These are phyloP conservation scores for Nicotiana benthamiana DNA, from an alignment of 257 asterid species.

Conservation along the genomic window DNA sequence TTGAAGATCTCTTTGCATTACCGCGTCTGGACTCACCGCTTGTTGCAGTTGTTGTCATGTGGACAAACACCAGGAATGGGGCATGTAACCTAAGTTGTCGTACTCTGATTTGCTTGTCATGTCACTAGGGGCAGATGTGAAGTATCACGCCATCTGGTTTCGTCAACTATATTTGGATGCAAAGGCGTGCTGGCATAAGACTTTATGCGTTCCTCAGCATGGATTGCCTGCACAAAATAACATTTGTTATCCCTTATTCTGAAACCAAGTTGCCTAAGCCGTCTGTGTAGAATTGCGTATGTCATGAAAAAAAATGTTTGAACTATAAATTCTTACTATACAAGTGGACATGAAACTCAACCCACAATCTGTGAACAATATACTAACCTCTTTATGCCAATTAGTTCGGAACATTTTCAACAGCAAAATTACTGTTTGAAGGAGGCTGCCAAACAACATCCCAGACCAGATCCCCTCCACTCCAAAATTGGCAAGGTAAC, in stretches of 20 bases:
- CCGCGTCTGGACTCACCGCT: neutral
- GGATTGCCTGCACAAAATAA: conserved; percentile 37
- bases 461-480: conserved; percentile 77
- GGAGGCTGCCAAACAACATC: conserved; percentile 57
- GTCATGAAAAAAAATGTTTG: neutral
- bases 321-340: neutral
- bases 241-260: neutral
- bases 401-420: conserved; percentile 33
- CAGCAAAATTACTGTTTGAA: conserved; percentile 46
- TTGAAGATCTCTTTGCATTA: neutral
- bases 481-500: conserved; percentile 52
- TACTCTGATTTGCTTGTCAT: neutral
- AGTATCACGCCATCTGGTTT: neutral
- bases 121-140: neutral
- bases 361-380: neutral
- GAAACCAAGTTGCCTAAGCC: neutral
- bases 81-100: neutral
- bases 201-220: conserved; percentile 43
- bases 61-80: neutral
- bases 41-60: neutral
- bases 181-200: neutral
- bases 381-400: conserved; percentile 57
- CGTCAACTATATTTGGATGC: neutral
- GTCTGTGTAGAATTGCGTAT: too few relatives aligned
- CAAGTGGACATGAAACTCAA: neutral